These are phyloP conservation scores for Selenicereus undatus DNA, from an alignment of 148 eudicot species.

Conservation along the genomic window DNA sequence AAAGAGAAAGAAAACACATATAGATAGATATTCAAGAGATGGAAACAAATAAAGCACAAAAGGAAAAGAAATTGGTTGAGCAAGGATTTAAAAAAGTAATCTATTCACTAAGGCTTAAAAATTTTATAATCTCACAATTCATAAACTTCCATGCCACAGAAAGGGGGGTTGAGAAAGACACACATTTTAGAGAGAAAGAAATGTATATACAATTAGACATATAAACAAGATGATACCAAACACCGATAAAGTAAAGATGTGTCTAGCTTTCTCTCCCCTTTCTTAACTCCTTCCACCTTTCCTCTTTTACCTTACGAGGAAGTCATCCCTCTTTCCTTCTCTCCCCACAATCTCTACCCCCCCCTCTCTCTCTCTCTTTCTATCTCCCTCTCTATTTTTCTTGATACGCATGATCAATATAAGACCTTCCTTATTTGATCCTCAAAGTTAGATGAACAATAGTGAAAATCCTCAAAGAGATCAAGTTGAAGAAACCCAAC, in stretches of 20 bases:
- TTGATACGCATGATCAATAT: background rate
- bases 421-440: background rate
- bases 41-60: background rate
- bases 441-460: conserved; percentile 2
- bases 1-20: background rate
- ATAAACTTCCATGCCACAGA: background rate
- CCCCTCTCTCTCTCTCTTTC: no score
- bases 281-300: conserved; percentile 24
- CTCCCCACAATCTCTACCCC: background rate
- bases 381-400: background rate
- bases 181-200: background rate
- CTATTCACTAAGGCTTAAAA: background rate
- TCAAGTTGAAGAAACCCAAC: conserved; percentile 10
- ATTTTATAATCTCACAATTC: background rate
- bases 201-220: background rate
- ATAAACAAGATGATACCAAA: conserved; percentile 25
- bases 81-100: background rate
- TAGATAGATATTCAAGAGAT: background rate
- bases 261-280: conserved; percentile 21
- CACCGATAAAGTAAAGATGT: conserved; percentile 30
- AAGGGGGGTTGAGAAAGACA: no score
- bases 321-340: conserved; percentile 14
- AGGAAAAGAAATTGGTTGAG: background rate
- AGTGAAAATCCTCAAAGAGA: background rate
- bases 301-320: conserved; percentile 32